A percentile compares a stretch with the other conserved stretches of the same genome.
phyloP scores from a whole-genome alignment of 371 early-diverging fungal species.

The Sporodiniella umbellata region DNA sequence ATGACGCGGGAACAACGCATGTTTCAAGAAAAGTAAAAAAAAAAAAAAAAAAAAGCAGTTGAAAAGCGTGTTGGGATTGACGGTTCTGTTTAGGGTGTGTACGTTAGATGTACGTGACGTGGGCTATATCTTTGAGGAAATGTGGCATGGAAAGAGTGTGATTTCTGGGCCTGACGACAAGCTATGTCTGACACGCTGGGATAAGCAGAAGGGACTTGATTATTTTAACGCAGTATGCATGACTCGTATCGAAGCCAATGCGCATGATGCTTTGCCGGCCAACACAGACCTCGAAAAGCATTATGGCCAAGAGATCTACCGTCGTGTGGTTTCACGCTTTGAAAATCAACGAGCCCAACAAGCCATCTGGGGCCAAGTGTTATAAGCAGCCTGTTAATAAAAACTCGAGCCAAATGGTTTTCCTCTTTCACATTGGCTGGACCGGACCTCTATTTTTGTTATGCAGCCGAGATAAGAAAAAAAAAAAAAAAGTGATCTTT shows the following conservation, averaged over 20 bases:
- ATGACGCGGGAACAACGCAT: conserved; percentile 58
- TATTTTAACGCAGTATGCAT: conserved; percentile 80
- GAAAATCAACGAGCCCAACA: conserved; percentile 7
- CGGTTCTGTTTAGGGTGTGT: conserved; percentile 46
- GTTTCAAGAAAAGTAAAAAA: conserved; percentile 44
- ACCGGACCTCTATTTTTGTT: too few relatives aligned
- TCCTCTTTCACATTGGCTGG: too few relatives aligned
- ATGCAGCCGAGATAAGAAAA: too few relatives aligned
- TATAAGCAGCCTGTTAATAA: conserved; percentile 12
- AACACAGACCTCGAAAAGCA: conserved; percentile 31
- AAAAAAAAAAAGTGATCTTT: too few relatives aligned
- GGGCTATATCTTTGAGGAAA: conserved; percentile 81
- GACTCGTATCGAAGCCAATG: conserved; percentile 73
- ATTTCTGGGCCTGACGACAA: conserved; percentile 75
- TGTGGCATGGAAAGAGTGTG: conserved; percentile 81
- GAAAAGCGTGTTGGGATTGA: too few relatives aligned
- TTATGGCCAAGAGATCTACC: conserved; percentile 30
- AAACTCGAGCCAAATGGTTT: too few relatives aligned
- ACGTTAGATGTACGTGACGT: conserved; percentile 65
- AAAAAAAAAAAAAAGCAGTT: background rate
- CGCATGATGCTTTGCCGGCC: conserved; percentile 48
- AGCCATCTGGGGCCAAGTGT: conserved; percentile 15
- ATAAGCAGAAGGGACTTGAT: conserved; percentile 56
- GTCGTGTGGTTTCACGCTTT: conserved; percentile 6
- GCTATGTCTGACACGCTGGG: conserved; percentile 78